Evolutionary conservation across 306 rosid species (phyloP).

Genomic region (Begonia peltatifolia): DNA sequence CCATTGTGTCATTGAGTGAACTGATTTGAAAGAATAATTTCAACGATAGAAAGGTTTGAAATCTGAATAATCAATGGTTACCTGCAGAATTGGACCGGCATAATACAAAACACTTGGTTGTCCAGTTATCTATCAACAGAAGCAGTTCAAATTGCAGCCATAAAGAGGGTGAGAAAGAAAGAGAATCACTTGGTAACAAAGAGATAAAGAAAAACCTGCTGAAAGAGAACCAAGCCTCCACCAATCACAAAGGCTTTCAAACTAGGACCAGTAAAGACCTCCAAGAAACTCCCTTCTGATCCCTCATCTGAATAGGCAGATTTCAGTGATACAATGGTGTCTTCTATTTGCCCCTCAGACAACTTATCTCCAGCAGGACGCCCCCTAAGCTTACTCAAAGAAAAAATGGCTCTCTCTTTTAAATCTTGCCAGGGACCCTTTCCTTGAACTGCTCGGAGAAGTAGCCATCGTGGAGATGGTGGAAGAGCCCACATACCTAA

Average conservation of each 20-base stretch:
- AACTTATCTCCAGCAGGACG: conserved; percentile 60
- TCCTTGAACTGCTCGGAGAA: conserved; percentile 93
- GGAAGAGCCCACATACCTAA: conserved; percentile 80
- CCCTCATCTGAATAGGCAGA: conserved; percentile 59
- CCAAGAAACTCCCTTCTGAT: conserved; percentile 71
- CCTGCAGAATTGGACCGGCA: conserved; percentile 96
- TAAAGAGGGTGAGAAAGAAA: conserved; percentile 4
- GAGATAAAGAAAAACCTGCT: conserved; percentile 47
- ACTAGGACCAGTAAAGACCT: conserved; percentile 87
- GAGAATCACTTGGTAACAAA: background rate
- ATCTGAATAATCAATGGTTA: conserved; percentile 16
- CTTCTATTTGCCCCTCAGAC: conserved; percentile 80
- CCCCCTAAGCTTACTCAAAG: conserved; percentile 71
- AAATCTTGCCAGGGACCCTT: conserved; percentile 54
- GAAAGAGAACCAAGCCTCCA: conserved; percentile 91
- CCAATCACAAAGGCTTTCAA: conserved; percentile 79
- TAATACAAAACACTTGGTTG: conserved; percentile 96
- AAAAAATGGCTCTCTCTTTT: conserved; percentile 53
- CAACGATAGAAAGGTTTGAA: conserved; percentile 5
- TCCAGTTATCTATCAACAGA: conserved; percentile 70
- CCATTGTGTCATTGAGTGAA: conserved; percentile 12
- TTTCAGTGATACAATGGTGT: conserved; percentile 49
- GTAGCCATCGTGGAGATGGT: conserved; percentile 89
- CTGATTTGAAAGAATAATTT: conserved; percentile 8
- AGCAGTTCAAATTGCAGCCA: background rate